Evolutionary conservation across 2,329 filamentous ascomycete genomes (phyloP).

Genomic region (Volutella citrinella): DNA sequence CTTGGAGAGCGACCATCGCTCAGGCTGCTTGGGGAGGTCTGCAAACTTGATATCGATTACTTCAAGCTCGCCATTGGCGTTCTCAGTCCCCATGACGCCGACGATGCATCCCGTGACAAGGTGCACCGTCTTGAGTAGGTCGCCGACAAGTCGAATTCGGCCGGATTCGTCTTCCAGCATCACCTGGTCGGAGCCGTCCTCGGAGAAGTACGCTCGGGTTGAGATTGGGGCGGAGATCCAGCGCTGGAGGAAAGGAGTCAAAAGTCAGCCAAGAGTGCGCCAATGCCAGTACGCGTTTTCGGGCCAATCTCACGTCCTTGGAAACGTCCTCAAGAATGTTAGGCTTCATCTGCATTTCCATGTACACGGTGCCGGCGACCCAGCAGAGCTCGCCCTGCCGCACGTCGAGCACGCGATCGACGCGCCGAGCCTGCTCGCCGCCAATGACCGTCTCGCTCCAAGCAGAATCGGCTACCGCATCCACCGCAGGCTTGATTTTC

Average conservation of each 20-base stretch:
- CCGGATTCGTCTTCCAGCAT: conserved; percentile 97
- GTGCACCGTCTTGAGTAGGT: conserved; percentile 61
- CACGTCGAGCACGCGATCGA: conserved; percentile 90
- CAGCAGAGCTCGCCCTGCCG: conserved; percentile 94
- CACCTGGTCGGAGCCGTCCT: conserved; percentile 60
- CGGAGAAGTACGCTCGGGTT: conserved; percentile 71
- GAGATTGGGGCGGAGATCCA: conserved; percentile 83
- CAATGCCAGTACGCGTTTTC: too few relatives aligned
- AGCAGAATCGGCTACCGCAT: conserved; percentile 67
- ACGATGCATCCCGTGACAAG: conserved; percentile 92
- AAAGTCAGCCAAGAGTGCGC: too few relatives aligned
- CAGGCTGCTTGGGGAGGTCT: conserved; percentile 78
- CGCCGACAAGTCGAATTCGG: conserved; percentile 74
- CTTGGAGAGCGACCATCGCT: conserved; percentile 71
- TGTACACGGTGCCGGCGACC: conserved; percentile 92
- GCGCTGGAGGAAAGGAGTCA: too few relatives aligned
- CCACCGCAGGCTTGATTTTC: conserved; percentile 80
- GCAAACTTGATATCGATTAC: conserved; percentile 87
- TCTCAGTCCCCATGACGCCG: conserved; percentile 93
- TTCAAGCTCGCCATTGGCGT: conserved; percentile 86
- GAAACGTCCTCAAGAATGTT: conserved; percentile 94
- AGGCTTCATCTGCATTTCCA: conserved; percentile 95
- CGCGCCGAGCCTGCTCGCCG: conserved; percentile 69
- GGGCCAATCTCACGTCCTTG: conserved; percentile 77
- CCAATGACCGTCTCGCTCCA: conserved; percentile 80